Conservation (phyloP, 1,284 basidiomycete species). For the Lignosus rhinocerotis region DNA sequence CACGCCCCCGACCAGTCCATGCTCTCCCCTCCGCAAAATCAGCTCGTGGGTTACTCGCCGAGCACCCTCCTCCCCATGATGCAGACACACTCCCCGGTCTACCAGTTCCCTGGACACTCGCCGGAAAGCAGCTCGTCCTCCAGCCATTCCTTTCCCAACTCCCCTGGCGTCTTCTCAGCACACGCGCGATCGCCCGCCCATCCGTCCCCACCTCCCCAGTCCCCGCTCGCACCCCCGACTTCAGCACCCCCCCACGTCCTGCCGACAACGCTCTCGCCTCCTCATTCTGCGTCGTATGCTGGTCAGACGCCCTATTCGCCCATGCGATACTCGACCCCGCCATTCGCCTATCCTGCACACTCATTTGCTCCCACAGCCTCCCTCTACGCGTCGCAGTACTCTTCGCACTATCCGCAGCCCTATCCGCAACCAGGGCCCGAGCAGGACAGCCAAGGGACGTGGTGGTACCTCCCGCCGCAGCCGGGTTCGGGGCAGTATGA, state of each 20-base stretch:
- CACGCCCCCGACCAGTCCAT: constrained; percentile 33
- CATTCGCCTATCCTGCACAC: constrained; percentile 45
- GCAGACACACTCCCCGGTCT: constrained; percentile 29
- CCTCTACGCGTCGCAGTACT: constrained; percentile 41
- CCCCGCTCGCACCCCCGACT: constrained; percentile 27
- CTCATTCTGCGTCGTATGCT: constrained; percentile 35
- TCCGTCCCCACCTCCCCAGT: constrained; percentile 36
- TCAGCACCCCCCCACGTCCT: constrained; percentile 18
- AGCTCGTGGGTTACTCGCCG: constrained; percentile 31
- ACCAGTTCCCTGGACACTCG: constrained; percentile 32
- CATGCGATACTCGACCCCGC: constrained; percentile 41
- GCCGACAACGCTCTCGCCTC: constrained; percentile 8
- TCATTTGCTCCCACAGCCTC: constrained; percentile 41
- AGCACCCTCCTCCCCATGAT: constrained; percentile 33
- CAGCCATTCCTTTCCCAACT: constrained; percentile 30
- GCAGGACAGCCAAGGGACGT: constrained; percentile 47
- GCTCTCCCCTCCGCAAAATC: constrained; percentile 30
- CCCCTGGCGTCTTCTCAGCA: constrained; percentile 26
- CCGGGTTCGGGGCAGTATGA: constrained; percentile 39
- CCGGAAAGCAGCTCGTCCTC: constrained; percentile 35
- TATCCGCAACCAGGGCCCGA: constrained; percentile 29
- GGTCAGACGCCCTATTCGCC: constrained; percentile 40
- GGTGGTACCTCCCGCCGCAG: constrained; percentile 53
- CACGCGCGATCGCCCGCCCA: constrained; percentile 29
- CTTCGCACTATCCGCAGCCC: constrained; percentile 39